A percentile compares a stretch with the other conserved stretches of the same genome.
phyloP scores from a whole-genome alignment of 2,329 filamentous ascomycete species.

The Pestalotiopsis fici region DNA sequence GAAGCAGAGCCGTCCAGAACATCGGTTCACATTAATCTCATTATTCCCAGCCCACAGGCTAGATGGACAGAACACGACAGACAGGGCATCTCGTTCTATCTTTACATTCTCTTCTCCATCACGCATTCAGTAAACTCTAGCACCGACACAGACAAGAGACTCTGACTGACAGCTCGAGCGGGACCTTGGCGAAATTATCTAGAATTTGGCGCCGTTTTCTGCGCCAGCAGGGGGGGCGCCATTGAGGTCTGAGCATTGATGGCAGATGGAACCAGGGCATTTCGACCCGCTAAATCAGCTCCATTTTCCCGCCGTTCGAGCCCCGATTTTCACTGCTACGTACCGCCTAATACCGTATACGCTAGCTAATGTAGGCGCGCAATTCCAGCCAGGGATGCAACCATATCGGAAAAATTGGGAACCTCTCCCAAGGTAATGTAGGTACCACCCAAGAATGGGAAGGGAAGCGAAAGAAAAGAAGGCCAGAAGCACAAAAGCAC shows the following conservation, averaged over 20 bases:
- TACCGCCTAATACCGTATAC: not conserved
- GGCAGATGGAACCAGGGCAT: not conserved
- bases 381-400: not conserved
- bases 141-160: not conserved
- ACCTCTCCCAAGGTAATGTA: not conserved
- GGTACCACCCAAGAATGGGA: not conserved
- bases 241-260: not conserved
- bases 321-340: not conserved
- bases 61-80: not conserved
- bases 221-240: not conserved
- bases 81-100: not conserved
- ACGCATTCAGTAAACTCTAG: not conserved
- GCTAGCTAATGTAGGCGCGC: not conserved
- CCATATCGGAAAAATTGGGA: not conserved
- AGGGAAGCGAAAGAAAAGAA: not conserved
- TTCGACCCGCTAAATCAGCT: not conserved
- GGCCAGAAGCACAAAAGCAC: not conserved
- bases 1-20: not conserved
- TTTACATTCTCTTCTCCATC: not conserved
- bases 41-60: not conserved
- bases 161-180: not conserved
- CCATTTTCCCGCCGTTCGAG: not conserved
- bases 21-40: not conserved
- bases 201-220: not conserved
- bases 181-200: slow-evolving; percentile 2